phyloP scores from a whole-genome alignment of 805 yeast species.

The Myxozyma vanderwaltii region DNA sequence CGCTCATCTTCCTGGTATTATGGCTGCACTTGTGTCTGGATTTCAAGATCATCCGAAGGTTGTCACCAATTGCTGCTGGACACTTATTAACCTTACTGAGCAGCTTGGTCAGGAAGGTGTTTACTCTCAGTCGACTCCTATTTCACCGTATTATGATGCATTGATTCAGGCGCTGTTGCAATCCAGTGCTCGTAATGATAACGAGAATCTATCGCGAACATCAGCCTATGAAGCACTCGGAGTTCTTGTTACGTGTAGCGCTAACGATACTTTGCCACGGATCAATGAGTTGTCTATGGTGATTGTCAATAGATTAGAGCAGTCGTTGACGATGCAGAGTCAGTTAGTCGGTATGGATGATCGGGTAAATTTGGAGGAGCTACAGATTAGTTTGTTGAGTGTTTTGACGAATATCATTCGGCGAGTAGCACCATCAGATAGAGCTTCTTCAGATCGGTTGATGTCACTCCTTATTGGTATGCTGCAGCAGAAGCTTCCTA shows the following conservation, averaged over 20 bases:
- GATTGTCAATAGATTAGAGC: conserved; percentile 69
- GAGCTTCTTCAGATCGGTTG: conserved; percentile 71
- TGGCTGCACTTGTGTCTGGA: conserved; percentile 77
- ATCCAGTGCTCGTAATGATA: conserved; percentile 72
- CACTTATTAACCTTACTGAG: conserved; percentile 86
- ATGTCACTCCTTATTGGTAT: conserved; percentile 81
- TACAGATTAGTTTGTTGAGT: conserved; percentile 76
- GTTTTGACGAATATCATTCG: conserved; percentile 81
- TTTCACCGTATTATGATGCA: conserved; percentile 72
- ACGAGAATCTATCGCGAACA: conserved; percentile 85
- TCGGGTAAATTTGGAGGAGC: conserved; percentile 73
- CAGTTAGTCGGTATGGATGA: conserved; percentile 70
- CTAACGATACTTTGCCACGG: conserved; percentile 66
- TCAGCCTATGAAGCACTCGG: conserved; percentile 96
- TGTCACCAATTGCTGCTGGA: conserved; percentile 97
- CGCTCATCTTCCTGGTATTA: conserved; percentile 65
- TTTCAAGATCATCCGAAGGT: conserved; percentile 89
- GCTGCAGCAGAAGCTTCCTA: conserved; percentile 62
- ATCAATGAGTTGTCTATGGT: conserved; percentile 76
- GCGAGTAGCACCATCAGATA: conserved; percentile 59
- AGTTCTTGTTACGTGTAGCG: conserved; percentile 72
- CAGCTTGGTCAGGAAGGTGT: conserved; percentile 64
- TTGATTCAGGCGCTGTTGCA: conserved; percentile 70
- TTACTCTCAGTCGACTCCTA: conserved; percentile 53
- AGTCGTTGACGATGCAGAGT: conserved; percentile 60